Evolutionary conservation across 352 stramenopile genomes (phyloP).

Genomic region (Globisporangium uncinulatum): DNA sequence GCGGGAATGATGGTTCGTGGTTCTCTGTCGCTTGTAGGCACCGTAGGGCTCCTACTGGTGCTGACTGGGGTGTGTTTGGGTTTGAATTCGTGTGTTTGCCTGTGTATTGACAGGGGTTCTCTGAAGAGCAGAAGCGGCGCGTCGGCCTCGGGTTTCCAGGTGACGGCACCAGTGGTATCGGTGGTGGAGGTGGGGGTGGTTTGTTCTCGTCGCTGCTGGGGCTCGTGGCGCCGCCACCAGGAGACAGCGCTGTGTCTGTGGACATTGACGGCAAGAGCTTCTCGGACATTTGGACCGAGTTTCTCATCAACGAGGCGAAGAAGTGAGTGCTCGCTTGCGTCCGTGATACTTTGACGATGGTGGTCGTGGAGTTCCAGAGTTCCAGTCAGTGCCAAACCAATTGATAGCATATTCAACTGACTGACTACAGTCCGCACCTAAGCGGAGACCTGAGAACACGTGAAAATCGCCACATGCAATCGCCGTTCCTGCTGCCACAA

Average conservation of each 20-base stretch:
- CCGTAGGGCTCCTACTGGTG: neutral
- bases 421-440: too few relatives aligned
- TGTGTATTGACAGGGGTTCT: constrained; percentile 33
- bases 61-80: neutral
- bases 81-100: neutral
- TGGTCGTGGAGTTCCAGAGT: too few relatives aligned
- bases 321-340: constrained; percentile 5
- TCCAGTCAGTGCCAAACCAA: too few relatives aligned
- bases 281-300: constrained; percentile 65
- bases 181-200: constrained; percentile 54
- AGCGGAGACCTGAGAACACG: too few relatives aligned
- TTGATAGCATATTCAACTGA: too few relatives aligned
- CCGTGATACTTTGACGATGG: too few relatives aligned
- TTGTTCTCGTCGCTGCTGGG: constrained; percentile 65
- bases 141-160: constrained; percentile 47
- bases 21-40: too few relatives aligned
- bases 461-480: too few relatives aligned
- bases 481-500: too few relatives aligned
- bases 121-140: constrained; percentile 61
- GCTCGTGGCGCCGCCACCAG: constrained; percentile 23
- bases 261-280: constrained; percentile 64
- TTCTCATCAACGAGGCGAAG: constrained; percentile 53
- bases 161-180: constrained; percentile 52
- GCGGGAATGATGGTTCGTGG: constrained; percentile 58
- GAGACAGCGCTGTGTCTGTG: neutral